These are phyloP conservation scores for Tillandsia fasciculata DNA, from an alignment of 176 grass and related monocot species.

Conservation along the genomic window DNA sequence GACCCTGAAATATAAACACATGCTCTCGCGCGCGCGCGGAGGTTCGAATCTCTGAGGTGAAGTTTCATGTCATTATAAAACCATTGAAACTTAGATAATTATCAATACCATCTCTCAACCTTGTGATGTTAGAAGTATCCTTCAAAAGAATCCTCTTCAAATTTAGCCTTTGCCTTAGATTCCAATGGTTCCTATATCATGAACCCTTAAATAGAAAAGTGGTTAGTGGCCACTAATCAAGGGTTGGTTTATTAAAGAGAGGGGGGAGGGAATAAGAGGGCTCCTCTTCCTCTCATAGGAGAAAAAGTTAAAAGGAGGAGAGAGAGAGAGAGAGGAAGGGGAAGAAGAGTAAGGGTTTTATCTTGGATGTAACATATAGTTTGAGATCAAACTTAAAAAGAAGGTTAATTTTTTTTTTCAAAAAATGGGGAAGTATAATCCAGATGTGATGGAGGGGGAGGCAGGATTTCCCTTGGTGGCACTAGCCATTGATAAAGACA, in stretches of 20 bases:
- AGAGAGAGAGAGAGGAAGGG: background rate
- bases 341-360: background rate
- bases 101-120: too few relatives aligned
- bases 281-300: conserved; percentile 6
- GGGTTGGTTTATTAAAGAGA: conserved; percentile 32
- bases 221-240: background rate
- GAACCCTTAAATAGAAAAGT: background rate
- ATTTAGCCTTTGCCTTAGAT: background rate
- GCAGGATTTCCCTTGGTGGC: conserved; percentile 51
- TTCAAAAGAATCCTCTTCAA: background rate
- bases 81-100: too few relatives aligned
- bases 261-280: conserved; percentile 18
- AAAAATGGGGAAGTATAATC: conserved; percentile 44
- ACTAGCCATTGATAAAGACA: conserved; percentile 80
- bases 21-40: too few relatives aligned
- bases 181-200: background rate
- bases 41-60: too few relatives aligned
- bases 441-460: conserved; percentile 23
- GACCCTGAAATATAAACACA: too few relatives aligned
- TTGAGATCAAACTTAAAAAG: background rate
- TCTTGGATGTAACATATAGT: background rate
- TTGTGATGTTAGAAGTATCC: background rate
- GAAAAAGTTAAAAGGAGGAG: conserved; percentile 1
- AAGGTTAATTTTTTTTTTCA: background rate
- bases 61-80: too few relatives aligned